Base-by-base conservation (phyloP, 805 yeast species). In the Jamesozyma jinghongensis region DNA sequence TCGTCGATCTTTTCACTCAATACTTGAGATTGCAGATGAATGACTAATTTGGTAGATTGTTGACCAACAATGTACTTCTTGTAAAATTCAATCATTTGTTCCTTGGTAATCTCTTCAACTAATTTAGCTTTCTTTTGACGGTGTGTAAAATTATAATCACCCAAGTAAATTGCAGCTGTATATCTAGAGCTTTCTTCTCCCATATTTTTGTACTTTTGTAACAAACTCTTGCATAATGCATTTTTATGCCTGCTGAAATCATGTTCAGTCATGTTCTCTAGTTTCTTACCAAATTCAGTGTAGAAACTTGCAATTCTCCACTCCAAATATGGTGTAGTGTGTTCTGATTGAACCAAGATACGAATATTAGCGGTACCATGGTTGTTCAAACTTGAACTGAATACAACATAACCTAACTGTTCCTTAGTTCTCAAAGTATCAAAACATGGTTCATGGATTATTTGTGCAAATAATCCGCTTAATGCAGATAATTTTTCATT, bases 361-460 rank as follows among this genome's bases (percentile, higher is more conserved):
- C 92, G 71, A 49, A 78, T 73, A 32, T 59, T 57, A 13, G 57
- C 53, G 5, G 81, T 74, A 18, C 92, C 80, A 55, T 94, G 74
- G 3, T 85, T 74, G 45, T 71, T 70, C 45, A 81, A 68, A 19
- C 73, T 65, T 0, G 94, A 84, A 34, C 92, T 78, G 56, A 85
- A 86, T 0, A 90, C 98, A 47, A 90, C 87, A 54, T 90, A 90
- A 2, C 98, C 98, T 26, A 90, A 70, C 61, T 92, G 97, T 64
- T 90, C 97, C 52, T 85, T 81, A 5, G 98, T 90, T 62, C 98
- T 75, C 43, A 90, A 70, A 47, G 83, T 83, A 55, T 85, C 81
- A 63, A 90, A 92, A 43, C 90, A 83, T 4, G 96, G 97, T 57
- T 90, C 97, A 49, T 74, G 77, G 37, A 82, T 67, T 47, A 87